Base-by-base conservation (phyloP, 148 eudicot species). In the Rhododendron ferrugineum region DNA sequence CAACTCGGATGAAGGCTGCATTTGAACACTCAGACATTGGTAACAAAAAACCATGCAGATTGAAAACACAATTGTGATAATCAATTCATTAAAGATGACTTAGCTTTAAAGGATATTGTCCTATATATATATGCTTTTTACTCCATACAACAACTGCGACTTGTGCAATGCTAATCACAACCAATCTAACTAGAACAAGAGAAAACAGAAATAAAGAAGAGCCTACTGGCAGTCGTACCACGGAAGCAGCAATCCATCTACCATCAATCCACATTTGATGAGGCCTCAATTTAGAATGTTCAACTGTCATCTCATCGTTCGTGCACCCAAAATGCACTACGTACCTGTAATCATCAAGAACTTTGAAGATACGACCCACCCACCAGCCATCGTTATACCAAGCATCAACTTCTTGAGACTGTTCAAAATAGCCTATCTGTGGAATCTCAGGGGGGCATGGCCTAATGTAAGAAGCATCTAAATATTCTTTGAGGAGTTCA, bases 321-420 rank as follows among this genome's bases (percentile, higher is more conserved):
- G 88, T 88, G 58, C 86, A 83, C 88, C 85, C 85, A 56, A 92
- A 89, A 60, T 89, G 85, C 44, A 93, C 93, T 28, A 49, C 22
- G 60, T 91, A 93, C 62, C 49, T 92, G 26, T 76, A 30, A 36
- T 68, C 89, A 81, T 70, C 88, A 26, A 89, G 86, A 86, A 92
- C 88, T 85, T 88, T 79, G 58, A 79, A 77, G 49, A 93, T 87
- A 87, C 81, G 79, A 83, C 94, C 94, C 78, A 82, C 84, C 92
- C 89, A 89, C 95, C 95, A 93, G 70, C 91, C 91, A 79, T 87
- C 91, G 68, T 93, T 89, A 80, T 80, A 85, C 92, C 92, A 91
- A 64, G 87, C 94, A 91, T 93, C 94, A 47, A 93, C 93, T 85
- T 88, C 89, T 78, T 92, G 90, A 82, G 88, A 90, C 79, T 81